These are phyloP conservation scores for Viridothelium virens DNA, from an alignment of 495 filamentous ascomycete genomes.

Conservation along the genomic window DNA sequence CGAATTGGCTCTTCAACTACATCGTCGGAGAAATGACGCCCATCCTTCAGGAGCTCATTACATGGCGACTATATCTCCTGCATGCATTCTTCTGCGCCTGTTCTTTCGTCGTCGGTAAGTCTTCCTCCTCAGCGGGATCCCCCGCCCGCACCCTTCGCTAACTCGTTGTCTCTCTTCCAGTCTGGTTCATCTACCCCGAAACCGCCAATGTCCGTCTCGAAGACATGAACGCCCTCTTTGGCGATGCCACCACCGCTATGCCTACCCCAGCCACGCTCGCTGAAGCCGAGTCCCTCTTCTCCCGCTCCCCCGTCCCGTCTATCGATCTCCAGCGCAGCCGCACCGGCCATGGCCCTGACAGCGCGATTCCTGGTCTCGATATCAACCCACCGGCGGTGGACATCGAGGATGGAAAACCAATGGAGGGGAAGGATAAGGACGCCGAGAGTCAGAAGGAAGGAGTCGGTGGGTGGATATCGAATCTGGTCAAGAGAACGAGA, in stretches of 20 bases:
- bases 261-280: conserved; percentile 59
- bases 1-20: conserved; percentile 99
- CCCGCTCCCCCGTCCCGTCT: conserved; percentile 67
- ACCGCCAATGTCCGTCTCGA: conserved; percentile 90
- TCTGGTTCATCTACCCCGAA: conserved; percentile 95
- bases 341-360: conserved; percentile 41
- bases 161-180: conserved; percentile 41
- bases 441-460: conserved; percentile 42
- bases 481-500: conserved; percentile 50
- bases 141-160: background rate
- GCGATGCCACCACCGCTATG: conserved; percentile 75
- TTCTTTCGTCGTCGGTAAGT: conserved; percentile 92
- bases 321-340: conserved; percentile 59
- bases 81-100: conserved; percentile 96
- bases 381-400: conserved; percentile 58
- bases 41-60: conserved; percentile 79
- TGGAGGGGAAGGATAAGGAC: conserved; percentile 32
- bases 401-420: conserved; percentile 43
- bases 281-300: conserved; percentile 69
- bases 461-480: conserved; percentile 62
- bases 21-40: conserved; percentile 92
- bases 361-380: conserved; percentile 62
- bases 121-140: conserved; percentile 11
- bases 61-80: conserved; percentile 86
- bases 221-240: conserved; percentile 90